A percentile compares a stretch with the other conserved stretches of the same genome.
Conservation (phyloP, 176 grass and related monocot genomes). For the Zea luxurians region DNA sequence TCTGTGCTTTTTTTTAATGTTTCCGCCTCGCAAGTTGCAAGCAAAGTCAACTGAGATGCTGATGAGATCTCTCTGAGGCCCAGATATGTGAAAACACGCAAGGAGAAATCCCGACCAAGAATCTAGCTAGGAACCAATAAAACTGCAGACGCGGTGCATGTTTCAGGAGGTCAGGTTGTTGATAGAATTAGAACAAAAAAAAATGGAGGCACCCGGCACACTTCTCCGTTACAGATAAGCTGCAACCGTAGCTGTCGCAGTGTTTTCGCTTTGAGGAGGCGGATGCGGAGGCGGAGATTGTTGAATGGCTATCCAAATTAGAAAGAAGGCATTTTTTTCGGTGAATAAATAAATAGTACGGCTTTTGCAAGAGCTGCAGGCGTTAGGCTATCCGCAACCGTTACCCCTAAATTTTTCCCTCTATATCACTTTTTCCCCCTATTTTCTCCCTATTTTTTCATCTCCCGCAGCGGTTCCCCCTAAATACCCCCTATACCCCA, state of each 20-base stretch:
- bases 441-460: too few species aligned
- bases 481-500: too few species aligned
- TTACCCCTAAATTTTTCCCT: too few species aligned
- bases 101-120: conserved; percentile 12
- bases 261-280: background rate
- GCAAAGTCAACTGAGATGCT: conserved; percentile 28
- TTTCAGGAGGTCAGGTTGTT: conserved; percentile 40
- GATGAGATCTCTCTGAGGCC: conserved; percentile 14
- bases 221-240: conserved; percentile 30
- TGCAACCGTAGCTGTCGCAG: background rate
- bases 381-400: too few species aligned
- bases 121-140: conserved; percentile 32
- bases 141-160: conserved; percentile 31
- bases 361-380: background rate
- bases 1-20: background rate
- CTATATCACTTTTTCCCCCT: too few species aligned
- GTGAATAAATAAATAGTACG: background rate
- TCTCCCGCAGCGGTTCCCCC: too few species aligned
- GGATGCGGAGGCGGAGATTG: background rate
- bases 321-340: conserved; percentile 2
- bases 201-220: conserved; percentile 40
- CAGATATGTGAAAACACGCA: conserved; percentile 3
- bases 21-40: conserved; percentile 33
- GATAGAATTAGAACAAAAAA: conserved; percentile 43
- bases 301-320: background rate